Base-by-base conservation (phyloP, 257 asterid genomes). In the Forsythia viridissima region DNA sequence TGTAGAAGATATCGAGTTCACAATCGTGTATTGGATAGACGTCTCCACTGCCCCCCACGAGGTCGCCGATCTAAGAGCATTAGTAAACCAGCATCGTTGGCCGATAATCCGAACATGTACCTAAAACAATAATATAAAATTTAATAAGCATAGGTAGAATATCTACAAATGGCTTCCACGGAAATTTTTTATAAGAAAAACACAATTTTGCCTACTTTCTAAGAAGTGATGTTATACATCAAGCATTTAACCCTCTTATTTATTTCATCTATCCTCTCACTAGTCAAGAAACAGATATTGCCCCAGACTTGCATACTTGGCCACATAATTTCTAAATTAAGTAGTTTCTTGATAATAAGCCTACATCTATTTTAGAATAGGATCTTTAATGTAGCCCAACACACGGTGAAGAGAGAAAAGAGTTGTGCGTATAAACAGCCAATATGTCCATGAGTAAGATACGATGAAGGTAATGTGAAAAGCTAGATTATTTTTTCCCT, bases 61-160 rank as follows among this genome's bases (percentile, higher is more conserved):
- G 93, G 89, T 72, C 96, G 94, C 88, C 85, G 89, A 77, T 96
- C 93, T 72, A 96, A 80, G 65, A 93, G 94, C 88, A 83, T 81
- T 71, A 91, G 91, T 87, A 96, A 79, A 57, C 99, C 99, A 3
- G 86, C 88, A 21, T 91, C 88, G 46, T 89, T 86, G 76, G 92
- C 78, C 18, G 97, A 87, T 79, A 87, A 61, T 41, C 99, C 98
- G 61, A 93, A 91, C 88, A 80, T 78, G 86, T 93, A 91, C 94
- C 99, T 96, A 81, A 70, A 74, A 75, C 77, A 43, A 40, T 8
- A 41, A n/a, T 71, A 11, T 51, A 18, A 6, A 57, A 11, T 2
- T 11, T 38, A 15, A 70, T 44, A 57, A 51, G 73, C 77, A 43
- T 6, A 65, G 30, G 40, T 34, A 30, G 11, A 66, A n/a, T 4